Base-by-base conservation (phyloP, 331 rosid species). In the Ulmus americana region DNA sequence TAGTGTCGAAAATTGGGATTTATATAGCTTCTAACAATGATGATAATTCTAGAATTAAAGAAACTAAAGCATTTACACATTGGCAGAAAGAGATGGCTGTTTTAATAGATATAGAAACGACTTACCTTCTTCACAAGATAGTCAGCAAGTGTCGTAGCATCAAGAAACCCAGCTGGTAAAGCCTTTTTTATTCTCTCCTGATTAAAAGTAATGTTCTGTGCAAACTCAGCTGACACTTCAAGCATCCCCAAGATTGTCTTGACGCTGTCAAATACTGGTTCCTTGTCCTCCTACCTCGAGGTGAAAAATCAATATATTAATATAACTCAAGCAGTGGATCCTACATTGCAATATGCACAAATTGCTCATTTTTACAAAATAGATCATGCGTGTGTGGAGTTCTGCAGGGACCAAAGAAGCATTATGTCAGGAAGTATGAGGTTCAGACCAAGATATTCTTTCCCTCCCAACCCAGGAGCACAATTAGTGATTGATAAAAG, bases 101-200 rank as follows among this genome's bases (percentile, higher is more conserved):
- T 39, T 39, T 39, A 54, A 52, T 4, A 62, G 10, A 77, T 5
- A 49, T 1, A 43, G 35, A 28, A 28, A 28, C 2, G 35, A 51
- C 79, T 80, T 61, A 79, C 98, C 98, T 89, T 92, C 7, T 83
- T 86, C 71, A 92, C 97, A 44, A 92, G 98, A 74, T 92, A 92
- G 77, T 92, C 98, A 9, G 98, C 95, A 16, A 92, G 97, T 10
- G 97, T 92, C 8, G 98, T 92, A 77, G 98, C 98, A 74, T 92
- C 98, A 20, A 92, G 98, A 90, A 80, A 82, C 65, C 97, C 97
- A 13, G 98, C 97, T 63, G 98, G 98, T 74, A 92, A 81, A 51
- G 91, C 79, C 70, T 78, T 85, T 41, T 73, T 82, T 77, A 92
- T 87, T 85, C 91, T 89, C 71, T 82, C 95, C 71, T 6, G 74